Evolutionary conservation across 352 stramenopile genomes (phyloP), one percentile per base, ranked within the genome.

Genomic region (Thalassiosira ordinaria): DNA sequence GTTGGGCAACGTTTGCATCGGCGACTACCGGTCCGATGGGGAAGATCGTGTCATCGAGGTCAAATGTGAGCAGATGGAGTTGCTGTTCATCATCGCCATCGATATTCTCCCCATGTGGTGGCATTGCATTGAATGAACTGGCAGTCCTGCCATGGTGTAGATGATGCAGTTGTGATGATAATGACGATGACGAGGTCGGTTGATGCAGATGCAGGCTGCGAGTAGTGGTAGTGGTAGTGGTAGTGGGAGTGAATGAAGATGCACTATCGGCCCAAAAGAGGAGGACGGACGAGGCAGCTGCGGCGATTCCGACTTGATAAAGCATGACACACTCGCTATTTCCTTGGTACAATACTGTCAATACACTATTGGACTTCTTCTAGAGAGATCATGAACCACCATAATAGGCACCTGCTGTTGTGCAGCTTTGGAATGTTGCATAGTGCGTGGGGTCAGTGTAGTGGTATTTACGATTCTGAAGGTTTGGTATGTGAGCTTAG

Each of bases 1-100:
- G 57, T 47, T 88, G 78, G 7, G 61, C 80, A 3, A 55, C 33
- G 53, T 94, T 94, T 46, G 89, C 89, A 27, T 87, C 80, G 0
- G 60, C 7, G 11, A 93, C 70, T 2, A 93, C 89, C 2, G 74
- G 66, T 22, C 14, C 74, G 9, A 86, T 85, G 18, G 89, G 84
- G 60, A 86, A 94, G 1, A 94, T 47, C 4, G 87, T 91, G 69
- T 94, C 87, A 70, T 94, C 89, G 11, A 94, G 63, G 77, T 94
- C 89, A 78, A 93, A 93, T 0, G 89, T 89, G 7, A 93, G 22
- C 5, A 93, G 63, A n/a, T 56, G 37, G 13, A 82, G 52, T 74
- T 53, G 8, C 14, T 51, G 2, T 5, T 51, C 11, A 4, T 53
- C 27, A n/a, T 29, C 16, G 2, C 53, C 60, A 29, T 69, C 31